These are phyloP conservation scores for Stagonosporopsis tanaceti DNA, from an alignment of 2,329 filamentous ascomycete species.

Conservation along the genomic window DNA sequence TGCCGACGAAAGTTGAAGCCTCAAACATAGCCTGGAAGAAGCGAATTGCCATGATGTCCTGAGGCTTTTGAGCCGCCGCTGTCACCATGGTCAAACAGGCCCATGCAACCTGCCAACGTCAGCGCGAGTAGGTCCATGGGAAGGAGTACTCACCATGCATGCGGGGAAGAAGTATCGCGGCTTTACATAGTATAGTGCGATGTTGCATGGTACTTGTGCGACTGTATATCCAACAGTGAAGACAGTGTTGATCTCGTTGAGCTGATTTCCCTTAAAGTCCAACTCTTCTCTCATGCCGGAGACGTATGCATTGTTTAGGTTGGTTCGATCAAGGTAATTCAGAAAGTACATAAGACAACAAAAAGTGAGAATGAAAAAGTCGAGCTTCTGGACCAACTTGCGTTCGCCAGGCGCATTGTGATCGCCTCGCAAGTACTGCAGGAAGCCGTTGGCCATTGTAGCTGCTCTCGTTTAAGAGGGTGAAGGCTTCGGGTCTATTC, in stretches of 20 bases:
- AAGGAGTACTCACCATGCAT: slow-evolving; percentile 61
- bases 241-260: slow-evolving; percentile 57
- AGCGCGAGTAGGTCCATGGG: background rate
- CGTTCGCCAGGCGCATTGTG: slow-evolving; percentile 50
- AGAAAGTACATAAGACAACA: slow-evolving; percentile 61
- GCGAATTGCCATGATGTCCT: slow-evolving; percentile 67
- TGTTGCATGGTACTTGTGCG: slow-evolving; percentile 58
- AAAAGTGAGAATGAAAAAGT: slow-evolving; percentile 71
- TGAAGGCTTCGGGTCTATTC: background rate
- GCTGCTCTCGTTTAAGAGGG: background rate
- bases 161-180: slow-evolving; percentile 70
- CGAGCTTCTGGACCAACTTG: slow-evolving; percentile 64
- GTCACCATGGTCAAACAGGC: slow-evolving; percentile 69
- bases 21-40: slow-evolving; percentile 64
- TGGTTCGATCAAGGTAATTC: slow-evolving; percentile 49
- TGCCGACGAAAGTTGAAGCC: slow-evolving; percentile 63
- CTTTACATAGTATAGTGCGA: slow-evolving; percentile 67
- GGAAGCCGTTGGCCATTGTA: slow-evolving; percentile 39
- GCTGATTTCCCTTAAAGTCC: slow-evolving; percentile 50
- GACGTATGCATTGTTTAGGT: slow-evolving; percentile 55
- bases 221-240: slow-evolving; percentile 55
- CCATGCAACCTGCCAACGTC: slow-evolving; percentile 58
- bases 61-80: slow-evolving; percentile 60
- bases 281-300: slow-evolving; percentile 54
- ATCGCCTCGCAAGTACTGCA: slow-evolving; percentile 46